Base-by-base conservation (phyloP, 495 filamentous ascomycete genomes). In the Penicillium dipodomyicola region DNA sequence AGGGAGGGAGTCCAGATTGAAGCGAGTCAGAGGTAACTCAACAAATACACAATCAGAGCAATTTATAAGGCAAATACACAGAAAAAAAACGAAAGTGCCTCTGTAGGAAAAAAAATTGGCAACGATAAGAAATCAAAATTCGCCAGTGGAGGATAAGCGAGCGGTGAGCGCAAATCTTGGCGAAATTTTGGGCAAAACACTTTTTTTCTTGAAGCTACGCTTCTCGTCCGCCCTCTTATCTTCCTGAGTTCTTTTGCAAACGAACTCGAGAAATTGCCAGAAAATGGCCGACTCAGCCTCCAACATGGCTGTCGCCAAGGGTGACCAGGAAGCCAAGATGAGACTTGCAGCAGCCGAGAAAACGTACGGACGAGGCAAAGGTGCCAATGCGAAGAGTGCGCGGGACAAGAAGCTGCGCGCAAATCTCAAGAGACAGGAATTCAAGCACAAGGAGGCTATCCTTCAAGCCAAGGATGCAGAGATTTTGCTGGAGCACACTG, bases 381-480 rank as follows among this genome's bases (percentile, higher is more conserved):
- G 80, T 37, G 86, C 93, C 55, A 59, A 70, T 2, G 71, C 75
- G n/a, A 76, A 80, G 52, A 73, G 58, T 12, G 68, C 86, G 35
- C 87, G 82, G 60, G 92, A 97, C 78, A 96, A 90, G 79, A 98
- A 97, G 66, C 77, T 97, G 33, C 85, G 91, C 33, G 82, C 84
- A 4, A 96, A 89, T 63, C 77, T 98, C 5, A 84, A 82, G 59
- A 77, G 77, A 14, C 79, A 96, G 46, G 94, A 98, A 65, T 74
- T 73, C 46, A 92, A 90, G 68, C 92, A 92, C 72, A 84, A 92
- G 69, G 81, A 86, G 64, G 92, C 92, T 2, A 73, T 87, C 0
- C 70, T 94, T 9, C 85, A 86, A 67, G 90, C 93, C 5, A 91
- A 92, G 68, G 92, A 97, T 84, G 91, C 92, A 6, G 95, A 97